Conservation (phyloP, 345 rosid genomes). For the Psidium friedrichsthalianum region DNA sequence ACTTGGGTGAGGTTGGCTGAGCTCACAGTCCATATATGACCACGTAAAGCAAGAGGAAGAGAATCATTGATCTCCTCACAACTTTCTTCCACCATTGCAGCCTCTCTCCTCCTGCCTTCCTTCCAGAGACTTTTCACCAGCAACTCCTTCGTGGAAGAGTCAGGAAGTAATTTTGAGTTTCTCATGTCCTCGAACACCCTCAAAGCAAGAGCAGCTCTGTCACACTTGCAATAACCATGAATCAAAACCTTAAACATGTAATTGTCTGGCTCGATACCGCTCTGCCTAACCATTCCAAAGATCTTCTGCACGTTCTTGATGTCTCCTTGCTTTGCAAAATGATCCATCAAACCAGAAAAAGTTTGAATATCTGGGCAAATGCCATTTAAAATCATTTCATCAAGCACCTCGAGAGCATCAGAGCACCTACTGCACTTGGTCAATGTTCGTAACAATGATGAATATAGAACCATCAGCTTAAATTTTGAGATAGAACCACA, state of each 20-base stretch:
- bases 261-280: constrained; percentile 55
- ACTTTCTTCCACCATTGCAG: constrained; percentile 64
- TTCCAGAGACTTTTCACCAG: constrained; percentile 85
- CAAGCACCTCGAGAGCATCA: constrained; percentile 55
- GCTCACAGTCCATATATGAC: constrained; percentile 78
- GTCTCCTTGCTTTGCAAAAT: constrained; percentile 70
- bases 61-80: constrained; percentile 20
- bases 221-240: constrained; percentile 68
- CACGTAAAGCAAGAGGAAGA: constrained; percentile 41
- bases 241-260: constrained; percentile 66
- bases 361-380: constrained; percentile 72
- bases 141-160: constrained; percentile 56
- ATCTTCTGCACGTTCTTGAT: constrained; percentile 64
- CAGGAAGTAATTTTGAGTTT: constrained; percentile 45
- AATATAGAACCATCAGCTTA: constrained; percentile 64
- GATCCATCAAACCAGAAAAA: constrained; percentile 71
- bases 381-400: constrained; percentile 57
- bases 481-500: constrained; percentile 41
- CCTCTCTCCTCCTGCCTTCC: constrained; percentile 88
- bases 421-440: constrained; percentile 60
- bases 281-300: constrained; percentile 62
- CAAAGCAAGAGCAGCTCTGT: constrained; percentile 70
- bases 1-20: constrained; percentile 49
- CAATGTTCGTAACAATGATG: constrained; percentile 66
- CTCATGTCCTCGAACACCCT: constrained; percentile 74